Percentiles rank a stretch among this genome's conserved stretches.
phyloP scores from a whole-genome alignment of 1,284 basidiomycete genomes.

The Stygiomarasmius scandens region DNA sequence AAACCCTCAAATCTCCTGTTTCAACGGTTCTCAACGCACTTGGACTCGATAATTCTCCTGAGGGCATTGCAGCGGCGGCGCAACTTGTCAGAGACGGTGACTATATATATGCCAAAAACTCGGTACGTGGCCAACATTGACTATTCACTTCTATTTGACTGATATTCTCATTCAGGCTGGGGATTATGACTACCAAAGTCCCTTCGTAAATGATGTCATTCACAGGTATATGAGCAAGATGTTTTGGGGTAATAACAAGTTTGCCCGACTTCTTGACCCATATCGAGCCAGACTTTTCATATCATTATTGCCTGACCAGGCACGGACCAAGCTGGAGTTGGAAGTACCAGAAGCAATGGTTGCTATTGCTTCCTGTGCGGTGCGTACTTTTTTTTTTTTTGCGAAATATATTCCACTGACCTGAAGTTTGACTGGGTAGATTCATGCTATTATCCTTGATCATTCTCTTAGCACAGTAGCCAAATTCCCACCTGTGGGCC shows the following conservation, averaged over 20 bases:
- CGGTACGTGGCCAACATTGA: background rate
- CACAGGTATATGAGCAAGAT: background rate
- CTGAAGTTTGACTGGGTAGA: background rate
- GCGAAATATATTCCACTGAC: background rate
- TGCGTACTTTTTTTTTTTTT: background rate
- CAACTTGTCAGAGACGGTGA: background rate
- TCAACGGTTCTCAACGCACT: background rate
- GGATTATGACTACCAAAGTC: background rate
- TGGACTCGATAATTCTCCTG: background rate
- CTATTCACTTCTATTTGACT: background rate
- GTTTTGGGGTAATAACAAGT: background rate
- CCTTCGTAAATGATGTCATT: background rate
- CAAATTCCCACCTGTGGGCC: background rate
- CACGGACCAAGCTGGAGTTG: background rate
- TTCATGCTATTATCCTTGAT: constrained; percentile 6
- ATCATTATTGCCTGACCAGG: background rate
- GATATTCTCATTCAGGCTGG: background rate
- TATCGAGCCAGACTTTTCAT: background rate
- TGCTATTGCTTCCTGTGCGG: background rate
- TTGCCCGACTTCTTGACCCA: background rate
- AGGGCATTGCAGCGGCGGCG: background rate
- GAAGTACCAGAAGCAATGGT: constrained; percentile 6
- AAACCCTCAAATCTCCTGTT: background rate
- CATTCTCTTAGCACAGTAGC: background rate
- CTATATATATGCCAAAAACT: background rate